A percentile compares a stretch with the other conserved stretches of the same genome.
phyloP scores from a whole-genome alignment of 2,329 filamentous ascomycete genomes.

The Sclerotinia subarctica region DNA sequence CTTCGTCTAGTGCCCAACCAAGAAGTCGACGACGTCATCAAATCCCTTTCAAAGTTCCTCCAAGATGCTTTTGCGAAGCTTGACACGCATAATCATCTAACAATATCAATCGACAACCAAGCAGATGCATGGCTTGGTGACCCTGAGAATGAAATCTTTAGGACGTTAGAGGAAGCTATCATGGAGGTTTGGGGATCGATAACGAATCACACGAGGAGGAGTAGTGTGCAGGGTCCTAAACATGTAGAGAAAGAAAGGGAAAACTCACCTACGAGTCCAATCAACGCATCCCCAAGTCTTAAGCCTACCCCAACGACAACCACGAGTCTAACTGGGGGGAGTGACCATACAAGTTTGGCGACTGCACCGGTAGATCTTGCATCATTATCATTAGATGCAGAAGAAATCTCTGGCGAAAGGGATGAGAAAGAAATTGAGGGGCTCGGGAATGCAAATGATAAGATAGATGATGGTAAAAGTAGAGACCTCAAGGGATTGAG shows the following conservation, averaged over 20 bases:
- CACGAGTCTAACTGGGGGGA: constrained; percentile 49
- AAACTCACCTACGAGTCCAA: constrained; percentile 23
- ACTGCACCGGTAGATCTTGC: constrained; percentile 31
- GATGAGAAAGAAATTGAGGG: background rate
- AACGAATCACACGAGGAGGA: constrained; percentile 31
- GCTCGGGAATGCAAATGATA: background rate
- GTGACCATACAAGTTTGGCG: constrained; percentile 38
- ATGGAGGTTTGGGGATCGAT: constrained; percentile 75
- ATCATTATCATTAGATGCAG: background rate
- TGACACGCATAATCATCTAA: constrained; percentile 76
- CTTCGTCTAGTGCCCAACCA: constrained; percentile 92
- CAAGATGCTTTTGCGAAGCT: constrained; percentile 68
- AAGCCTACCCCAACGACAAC: constrained; percentile 50
- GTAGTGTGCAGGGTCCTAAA: constrained; percentile 42
- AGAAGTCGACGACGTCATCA: constrained; percentile 73
- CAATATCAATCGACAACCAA: constrained; percentile 82
- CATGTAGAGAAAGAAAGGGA: constrained; percentile 22
- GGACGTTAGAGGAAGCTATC: constrained; percentile 80
- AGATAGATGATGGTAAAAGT: background rate
- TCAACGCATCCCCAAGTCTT: constrained; percentile 28
- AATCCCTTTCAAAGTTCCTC: constrained; percentile 64
- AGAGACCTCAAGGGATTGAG: background rate
- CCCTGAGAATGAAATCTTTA: constrained; percentile 85
- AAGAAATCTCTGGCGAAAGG: background rate
- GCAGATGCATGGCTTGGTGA: constrained; percentile 97